Percentiles rank a stretch among this genome's conserved stretches.
These are phyloP conservation scores for Aureobasidium sp. DNA, from an alignment of 2,329 filamentous ascomycete genomes.

Conservation along the genomic window DNA sequence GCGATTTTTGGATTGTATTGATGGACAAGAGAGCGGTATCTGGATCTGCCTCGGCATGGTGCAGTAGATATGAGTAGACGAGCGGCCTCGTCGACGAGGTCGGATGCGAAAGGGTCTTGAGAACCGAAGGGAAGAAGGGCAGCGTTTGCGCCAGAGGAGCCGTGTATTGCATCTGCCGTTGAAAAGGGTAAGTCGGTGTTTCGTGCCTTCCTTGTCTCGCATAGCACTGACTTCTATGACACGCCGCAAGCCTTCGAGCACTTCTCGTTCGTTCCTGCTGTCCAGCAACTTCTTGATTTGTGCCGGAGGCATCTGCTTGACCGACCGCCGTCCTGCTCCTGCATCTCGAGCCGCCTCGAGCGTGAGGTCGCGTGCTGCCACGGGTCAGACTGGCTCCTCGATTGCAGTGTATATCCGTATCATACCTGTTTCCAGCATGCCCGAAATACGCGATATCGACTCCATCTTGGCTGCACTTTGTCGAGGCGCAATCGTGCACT, in stretches of 20 bases:
- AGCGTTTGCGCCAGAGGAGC: conserved; percentile 81
- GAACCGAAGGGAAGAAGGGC: conserved; percentile 92
- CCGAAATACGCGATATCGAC: conserved; percentile 89
- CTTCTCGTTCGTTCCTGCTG: conserved; percentile 85
- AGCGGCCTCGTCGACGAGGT: conserved; percentile 96
- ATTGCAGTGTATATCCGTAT: neutral
- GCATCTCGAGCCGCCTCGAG: conserved; percentile 93
- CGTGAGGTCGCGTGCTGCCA: conserved; percentile 83
- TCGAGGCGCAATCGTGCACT: conserved; percentile 1
- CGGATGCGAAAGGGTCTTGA: conserved; percentile 94
- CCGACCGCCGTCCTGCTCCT: conserved; percentile 51
- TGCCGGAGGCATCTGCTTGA: conserved; percentile 62
- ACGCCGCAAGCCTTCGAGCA: conserved; percentile 82
- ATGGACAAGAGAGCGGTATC: conserved; percentile 93
- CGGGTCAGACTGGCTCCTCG: conserved; percentile 3
- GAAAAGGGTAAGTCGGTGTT: conserved; percentile 3
- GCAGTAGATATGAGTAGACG: conserved; percentile 95
- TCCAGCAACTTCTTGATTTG: conserved; percentile 94
- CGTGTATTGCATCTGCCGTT: conserved; percentile 82
- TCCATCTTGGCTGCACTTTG: conserved; percentile 57
- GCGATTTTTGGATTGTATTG: conserved; percentile 97
- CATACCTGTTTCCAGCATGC: conserved; percentile 85
- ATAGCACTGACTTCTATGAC: conserved; percentile 49
- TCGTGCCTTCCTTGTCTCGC: neutral
- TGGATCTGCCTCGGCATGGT: conserved; percentile 92